Conservation (phyloP, 176 grass and related monocot genomes). For the Ensete glaucum region DNA sequence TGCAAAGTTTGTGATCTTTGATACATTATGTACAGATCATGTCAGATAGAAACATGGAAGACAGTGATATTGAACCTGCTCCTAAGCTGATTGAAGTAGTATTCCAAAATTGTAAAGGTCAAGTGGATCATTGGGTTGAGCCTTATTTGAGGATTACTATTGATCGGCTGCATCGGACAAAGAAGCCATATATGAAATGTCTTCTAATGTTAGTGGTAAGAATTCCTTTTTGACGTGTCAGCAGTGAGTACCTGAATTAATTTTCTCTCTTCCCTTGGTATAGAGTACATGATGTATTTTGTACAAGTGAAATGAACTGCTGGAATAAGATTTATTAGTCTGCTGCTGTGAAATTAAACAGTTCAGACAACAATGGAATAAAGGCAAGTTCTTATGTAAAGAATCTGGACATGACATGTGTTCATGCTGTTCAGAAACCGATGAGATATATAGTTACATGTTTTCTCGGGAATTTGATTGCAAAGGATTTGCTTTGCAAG, state of each 20-base stretch:
- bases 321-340: background rate
- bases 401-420: too few relatives aligned
- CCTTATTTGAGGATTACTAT: constrained; percentile 64
- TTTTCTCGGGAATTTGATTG: too few relatives aligned
- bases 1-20: background rate
- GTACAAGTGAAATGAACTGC: background rate
- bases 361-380: background rate
- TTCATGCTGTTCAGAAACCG: too few relatives aligned
- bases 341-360: background rate
- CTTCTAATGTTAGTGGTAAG: constrained; percentile 83
- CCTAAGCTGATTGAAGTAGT: constrained; percentile 88
- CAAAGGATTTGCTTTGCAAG: too few relatives aligned
- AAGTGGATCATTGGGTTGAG: constrained; percentile 74
- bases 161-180: constrained; percentile 44
- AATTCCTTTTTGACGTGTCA: background rate
- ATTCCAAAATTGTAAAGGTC: constrained; percentile 84
- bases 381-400: background rate
- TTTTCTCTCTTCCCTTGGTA: background rate
- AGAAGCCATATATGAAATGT: constrained; percentile 71
- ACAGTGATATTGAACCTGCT: constrained; percentile 81
- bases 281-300: background rate
- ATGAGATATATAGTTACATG: too few relatives aligned
- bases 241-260: background rate
- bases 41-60: constrained; percentile 65
- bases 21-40: constrained; percentile 46